Evolutionary conservation across 2,329 filamentous ascomycete species (phyloP).

Genomic region (Fusarium cyanostomum): DNA sequence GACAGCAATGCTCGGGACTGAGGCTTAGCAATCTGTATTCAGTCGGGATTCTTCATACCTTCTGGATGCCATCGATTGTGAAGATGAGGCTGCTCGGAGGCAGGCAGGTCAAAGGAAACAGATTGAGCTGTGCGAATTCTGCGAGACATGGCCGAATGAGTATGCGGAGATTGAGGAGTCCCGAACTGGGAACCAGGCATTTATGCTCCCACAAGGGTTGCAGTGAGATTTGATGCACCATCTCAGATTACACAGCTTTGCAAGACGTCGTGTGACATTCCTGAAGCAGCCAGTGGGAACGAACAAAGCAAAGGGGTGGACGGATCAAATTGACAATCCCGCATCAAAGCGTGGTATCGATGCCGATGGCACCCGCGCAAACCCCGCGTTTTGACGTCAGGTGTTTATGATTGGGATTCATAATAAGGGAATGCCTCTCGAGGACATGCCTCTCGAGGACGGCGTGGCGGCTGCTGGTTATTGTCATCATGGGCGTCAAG

Average conservation of each 20-base stretch:
- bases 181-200: too few relatives aligned
- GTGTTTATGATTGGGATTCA: neutral
- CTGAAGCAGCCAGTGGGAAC: conserved; percentile 24
- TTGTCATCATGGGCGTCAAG: conserved; percentile 31
- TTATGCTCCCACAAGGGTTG: too few relatives aligned
- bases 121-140: conserved; percentile 39
- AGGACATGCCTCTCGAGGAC: too few relatives aligned
- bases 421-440: neutral
- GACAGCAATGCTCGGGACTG: conserved; percentile 77
- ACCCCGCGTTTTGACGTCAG: neutral
- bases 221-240: too few relatives aligned
- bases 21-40: neutral
- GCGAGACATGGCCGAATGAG: conserved; percentile 26
- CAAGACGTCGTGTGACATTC: conserved; percentile 19
- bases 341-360: neutral
- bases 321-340: conserved; percentile 13
- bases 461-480: too few relatives aligned
- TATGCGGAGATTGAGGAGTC: too few relatives aligned
- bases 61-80: conserved; percentile 92
- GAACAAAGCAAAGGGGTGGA: conserved; percentile 18
- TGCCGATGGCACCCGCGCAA: neutral
- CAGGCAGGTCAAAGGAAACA: conserved; percentile 41
- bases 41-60: conserved; percentile 59
- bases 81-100: conserved; percentile 39
- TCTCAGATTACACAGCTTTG: conserved; percentile 21